Conservation (phyloP, 2,329 filamentous ascomycete genomes). For the Lasiodiplodia theobromae region DNA sequence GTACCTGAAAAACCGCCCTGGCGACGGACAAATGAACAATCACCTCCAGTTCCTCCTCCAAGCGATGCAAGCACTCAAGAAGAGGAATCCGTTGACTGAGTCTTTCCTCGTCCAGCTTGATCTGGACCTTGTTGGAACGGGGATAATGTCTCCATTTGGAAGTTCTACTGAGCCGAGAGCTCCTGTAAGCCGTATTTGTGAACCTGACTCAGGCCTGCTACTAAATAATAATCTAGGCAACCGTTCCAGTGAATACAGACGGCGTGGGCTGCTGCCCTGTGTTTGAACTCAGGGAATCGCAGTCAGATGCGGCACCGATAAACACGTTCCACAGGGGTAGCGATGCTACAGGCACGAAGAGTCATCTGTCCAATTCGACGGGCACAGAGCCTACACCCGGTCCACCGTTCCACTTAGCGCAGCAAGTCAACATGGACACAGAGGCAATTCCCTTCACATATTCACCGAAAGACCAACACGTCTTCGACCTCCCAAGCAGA, state of each 20-base stretch:
- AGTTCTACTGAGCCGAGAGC: not conserved
- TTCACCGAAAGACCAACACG: not conserved
- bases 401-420: conserved; percentile 30
- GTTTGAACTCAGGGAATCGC: conserved; percentile 45
- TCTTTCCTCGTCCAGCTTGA: conserved; percentile 94
- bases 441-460: conserved; percentile 19
- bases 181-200: not conserved
- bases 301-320: conserved; percentile 36
- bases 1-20: conserved; percentile 91
- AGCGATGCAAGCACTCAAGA: conserved; percentile 89
- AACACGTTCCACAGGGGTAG: conserved; percentile 38
- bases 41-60: conserved; percentile 89
- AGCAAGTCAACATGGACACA: conserved; percentile 18
- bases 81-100: conserved; percentile 87
- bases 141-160: conserved; percentile 46
- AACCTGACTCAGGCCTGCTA: no score
- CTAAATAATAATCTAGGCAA: not conserved
- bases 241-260: conserved; percentile 39
- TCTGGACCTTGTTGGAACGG: conserved; percentile 82
- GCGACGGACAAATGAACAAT: conserved; percentile 78
- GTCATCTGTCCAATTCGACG: not conserved
- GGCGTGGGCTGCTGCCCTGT: conserved; percentile 42
- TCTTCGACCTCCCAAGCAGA: conserved; percentile 24
- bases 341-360: conserved; percentile 10
- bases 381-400: conserved; percentile 19